Conservation (phyloP, 768 basidiomycete species). For the Leucocoprinus leucothites region DNA sequence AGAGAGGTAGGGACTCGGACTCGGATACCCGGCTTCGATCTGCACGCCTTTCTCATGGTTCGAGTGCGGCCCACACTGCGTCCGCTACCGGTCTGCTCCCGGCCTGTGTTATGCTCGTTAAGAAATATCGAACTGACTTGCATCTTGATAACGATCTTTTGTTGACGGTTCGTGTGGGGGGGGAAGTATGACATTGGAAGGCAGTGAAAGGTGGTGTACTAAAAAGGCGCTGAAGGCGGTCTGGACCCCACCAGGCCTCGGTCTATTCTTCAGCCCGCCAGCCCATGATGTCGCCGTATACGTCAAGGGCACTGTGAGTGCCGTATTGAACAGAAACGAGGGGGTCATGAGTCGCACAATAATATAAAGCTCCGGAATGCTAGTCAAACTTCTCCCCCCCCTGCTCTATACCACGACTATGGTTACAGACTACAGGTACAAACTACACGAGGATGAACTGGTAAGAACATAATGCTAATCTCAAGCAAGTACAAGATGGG, state of each 20-base stretch:
- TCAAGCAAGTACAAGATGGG: neutral
- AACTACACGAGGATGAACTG: neutral
- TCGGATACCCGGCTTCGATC: no score
- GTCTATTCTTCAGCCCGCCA: neutral
- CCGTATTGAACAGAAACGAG: conserved; percentile 2
- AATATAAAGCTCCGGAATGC: neutral
- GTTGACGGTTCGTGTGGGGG: no score
- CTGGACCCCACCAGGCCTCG: conserved; percentile 6
- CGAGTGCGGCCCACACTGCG: no score
- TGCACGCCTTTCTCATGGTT: no score
- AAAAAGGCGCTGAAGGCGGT: neutral
- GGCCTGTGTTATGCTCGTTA: no score
- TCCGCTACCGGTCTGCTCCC: no score
- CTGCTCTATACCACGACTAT: neutral
- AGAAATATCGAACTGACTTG: no score
- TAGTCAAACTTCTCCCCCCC: neutral
- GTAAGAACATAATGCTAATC: neutral
- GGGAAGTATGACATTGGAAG: no score
- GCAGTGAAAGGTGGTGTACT: no score
- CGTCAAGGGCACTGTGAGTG: neutral
- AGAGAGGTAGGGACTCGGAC: no score
- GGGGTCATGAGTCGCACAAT: conserved; percentile 5
- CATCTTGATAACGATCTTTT: no score
- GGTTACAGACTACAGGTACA: neutral
- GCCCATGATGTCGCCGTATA: no score